phyloP scores from a whole-genome alignment of 2,329 filamentous ascomycete species.

The Hymenoscyphus salicellus region DNA sequence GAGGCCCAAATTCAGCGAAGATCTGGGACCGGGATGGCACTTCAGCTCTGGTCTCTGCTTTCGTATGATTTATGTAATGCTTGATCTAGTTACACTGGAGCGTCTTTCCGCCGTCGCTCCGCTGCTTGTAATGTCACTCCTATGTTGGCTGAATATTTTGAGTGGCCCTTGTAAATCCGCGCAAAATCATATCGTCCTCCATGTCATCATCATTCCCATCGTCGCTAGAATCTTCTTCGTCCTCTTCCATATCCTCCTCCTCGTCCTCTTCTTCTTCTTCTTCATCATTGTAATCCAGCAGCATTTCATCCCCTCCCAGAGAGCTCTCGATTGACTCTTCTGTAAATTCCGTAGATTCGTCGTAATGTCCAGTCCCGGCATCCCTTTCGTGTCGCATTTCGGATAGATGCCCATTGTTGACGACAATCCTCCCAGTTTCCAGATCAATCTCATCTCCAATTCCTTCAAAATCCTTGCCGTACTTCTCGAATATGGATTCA shows the following conservation, averaged over 20 bases:
- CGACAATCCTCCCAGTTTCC: constrained; percentile 73
- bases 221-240: constrained; percentile 26
- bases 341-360: constrained; percentile 20
- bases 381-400: constrained; percentile 59
- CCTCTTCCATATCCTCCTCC: constrained; percentile 28
- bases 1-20: constrained; percentile 31
- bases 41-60: too few species aligned
- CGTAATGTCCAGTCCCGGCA: constrained; percentile 37
- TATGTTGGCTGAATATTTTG: constrained; percentile 22
- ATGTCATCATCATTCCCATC: constrained; percentile 30
- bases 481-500: constrained; percentile 86
- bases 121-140: too few species aligned
- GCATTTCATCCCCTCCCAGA: constrained; percentile 18
- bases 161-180: constrained; percentile 30
- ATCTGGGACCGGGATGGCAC: constrained; percentile 32
- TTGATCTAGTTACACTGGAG: too few species aligned
- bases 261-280: constrained; percentile 35
- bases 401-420: constrained; percentile 83
- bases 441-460: constrained; percentile 89
- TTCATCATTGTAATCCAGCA: constrained; percentile 27
- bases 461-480: constrained; percentile 75
- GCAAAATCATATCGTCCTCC: constrained; percentile 36
- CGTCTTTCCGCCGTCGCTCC: too few species aligned
- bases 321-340: constrained; percentile 21
- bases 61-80: too few species aligned